A percentile compares a stretch with the other conserved stretches of the same genome.
Conservation (phyloP, 169 alveolate genomes). For the Eimeria nieschulzi region DNA sequence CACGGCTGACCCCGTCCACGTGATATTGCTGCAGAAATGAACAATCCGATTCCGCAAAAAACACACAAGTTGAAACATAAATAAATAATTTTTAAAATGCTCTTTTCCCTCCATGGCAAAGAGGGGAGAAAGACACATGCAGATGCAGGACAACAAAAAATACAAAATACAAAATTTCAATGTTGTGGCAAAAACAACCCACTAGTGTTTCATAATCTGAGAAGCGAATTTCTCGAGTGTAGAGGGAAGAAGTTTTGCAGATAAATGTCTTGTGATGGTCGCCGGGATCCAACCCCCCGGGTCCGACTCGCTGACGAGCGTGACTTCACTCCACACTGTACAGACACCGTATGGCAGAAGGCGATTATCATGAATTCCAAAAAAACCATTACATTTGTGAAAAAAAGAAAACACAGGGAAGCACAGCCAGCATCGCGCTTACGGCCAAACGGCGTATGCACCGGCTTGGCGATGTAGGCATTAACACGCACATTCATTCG, state of each 20-base stretch:
- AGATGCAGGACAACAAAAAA: neutral
- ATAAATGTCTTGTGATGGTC: conserved; percentile 76
- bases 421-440: neutral
- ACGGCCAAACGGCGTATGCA: conserved; percentile 82
- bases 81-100: too few species aligned
- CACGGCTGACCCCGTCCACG: conserved; percentile 45
- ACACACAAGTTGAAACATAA: neutral
- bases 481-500: conserved; percentile 78
- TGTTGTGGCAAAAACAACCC: neutral
- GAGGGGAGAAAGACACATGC: neutral
- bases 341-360: neutral
- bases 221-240: conserved; percentile 75
- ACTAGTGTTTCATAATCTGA: conserved; percentile 80
- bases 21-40: conserved; percentile 28
- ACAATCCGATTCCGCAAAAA: neutral
- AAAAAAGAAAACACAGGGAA: neutral
- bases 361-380: neutral
- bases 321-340: conserved; percentile 79
- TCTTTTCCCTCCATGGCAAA: too few species aligned
- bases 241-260: conserved; percentile 80
- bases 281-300: conserved; percentile 84
- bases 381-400: neutral
- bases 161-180: neutral
- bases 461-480: conserved; percentile 81
- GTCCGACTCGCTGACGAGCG: conserved; percentile 80